These are phyloP conservation scores for Pistacia integerrima DNA, from an alignment of 345 rosid genomes.

Conservation along the genomic window DNA sequence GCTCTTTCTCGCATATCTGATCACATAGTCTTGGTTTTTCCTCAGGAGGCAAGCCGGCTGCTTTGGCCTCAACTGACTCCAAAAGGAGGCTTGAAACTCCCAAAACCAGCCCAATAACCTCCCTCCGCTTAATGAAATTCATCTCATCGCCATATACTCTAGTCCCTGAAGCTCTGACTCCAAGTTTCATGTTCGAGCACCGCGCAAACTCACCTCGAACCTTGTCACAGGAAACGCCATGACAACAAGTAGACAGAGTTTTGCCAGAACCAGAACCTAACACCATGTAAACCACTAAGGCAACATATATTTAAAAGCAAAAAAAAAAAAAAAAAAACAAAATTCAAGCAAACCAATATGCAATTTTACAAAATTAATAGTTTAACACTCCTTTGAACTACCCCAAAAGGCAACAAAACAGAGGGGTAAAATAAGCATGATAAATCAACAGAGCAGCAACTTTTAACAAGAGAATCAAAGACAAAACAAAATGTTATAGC, in stretches of 20 bases:
- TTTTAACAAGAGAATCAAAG: no score
- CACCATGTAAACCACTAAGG: not conserved
- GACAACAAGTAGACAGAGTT: slow-evolving; percentile 23
- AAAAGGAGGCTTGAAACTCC: slow-evolving; percentile 50
- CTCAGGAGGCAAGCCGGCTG: slow-evolving; percentile 93
- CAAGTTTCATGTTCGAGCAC: slow-evolving; percentile 29
- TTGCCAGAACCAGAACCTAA: slow-evolving; percentile 45
- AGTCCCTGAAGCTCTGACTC: slow-evolving; percentile 35
- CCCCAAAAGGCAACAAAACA: not conserved
- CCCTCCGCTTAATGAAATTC: slow-evolving; percentile 50
- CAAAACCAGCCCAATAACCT: slow-evolving; percentile 52
- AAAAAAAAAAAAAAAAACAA: not conserved
- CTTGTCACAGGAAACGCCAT: slow-evolving; percentile 22
- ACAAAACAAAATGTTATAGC: no score
- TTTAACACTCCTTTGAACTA: not conserved
- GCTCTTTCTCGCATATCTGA: slow-evolving; percentile 79
- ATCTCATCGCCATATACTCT: slow-evolving; percentile 21
- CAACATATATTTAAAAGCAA: slow-evolving; percentile 9
- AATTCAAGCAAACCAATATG: not conserved
- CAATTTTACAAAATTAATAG: not conserved
- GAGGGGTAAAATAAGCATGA: not conserved
- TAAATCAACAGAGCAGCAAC: not conserved
- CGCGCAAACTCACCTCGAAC: slow-evolving; percentile 29
- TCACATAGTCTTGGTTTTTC: slow-evolving; percentile 79
- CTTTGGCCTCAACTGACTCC: slow-evolving; percentile 39